Evolutionary conservation across 1,284 basidiomycete genomes (phyloP).

Genomic region (Puccinia hordei): DNA sequence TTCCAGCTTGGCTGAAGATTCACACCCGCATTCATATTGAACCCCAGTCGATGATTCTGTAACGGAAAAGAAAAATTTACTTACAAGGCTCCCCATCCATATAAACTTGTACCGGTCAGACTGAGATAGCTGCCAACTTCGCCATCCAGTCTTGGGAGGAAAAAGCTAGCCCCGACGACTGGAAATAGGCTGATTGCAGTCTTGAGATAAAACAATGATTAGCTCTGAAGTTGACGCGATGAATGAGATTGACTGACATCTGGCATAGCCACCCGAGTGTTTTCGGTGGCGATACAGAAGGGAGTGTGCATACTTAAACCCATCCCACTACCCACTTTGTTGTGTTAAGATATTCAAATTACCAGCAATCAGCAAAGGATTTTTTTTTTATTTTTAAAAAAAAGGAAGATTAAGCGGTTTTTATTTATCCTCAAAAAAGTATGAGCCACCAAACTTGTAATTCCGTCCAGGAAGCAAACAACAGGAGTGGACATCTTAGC

Average conservation of each 20-base stretch:
- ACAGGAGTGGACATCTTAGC: conserved; percentile 81
- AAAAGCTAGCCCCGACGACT: conserved; percentile 89
- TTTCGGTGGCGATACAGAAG: conserved; percentile 91
- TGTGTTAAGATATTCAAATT: conserved; percentile 34
- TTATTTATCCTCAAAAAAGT: conserved; percentile 36
- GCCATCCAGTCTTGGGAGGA: conserved; percentile 86
- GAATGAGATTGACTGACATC: conserved; percentile 63
- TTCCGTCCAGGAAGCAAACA: conserved; percentile 84
- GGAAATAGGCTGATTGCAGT: conserved; percentile 65
- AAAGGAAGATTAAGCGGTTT: conserved; percentile 10
- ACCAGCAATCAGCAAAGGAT: background rate
- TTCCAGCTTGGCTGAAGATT: conserved; percentile 72
- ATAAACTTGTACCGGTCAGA: conserved; percentile 75
- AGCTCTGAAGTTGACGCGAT: conserved; percentile 59
- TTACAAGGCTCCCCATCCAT: conserved; percentile 79
- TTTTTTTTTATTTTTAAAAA: no score
- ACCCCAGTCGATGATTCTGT: background rate
- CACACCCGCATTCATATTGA: background rate
- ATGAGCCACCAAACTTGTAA: conserved; percentile 71
- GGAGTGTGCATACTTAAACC: conserved; percentile 84
- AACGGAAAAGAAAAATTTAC: conserved; percentile 58
- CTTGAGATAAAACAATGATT: conserved; percentile 38
- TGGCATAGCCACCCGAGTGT: conserved; percentile 93
- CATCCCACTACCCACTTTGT: conserved; percentile 97
- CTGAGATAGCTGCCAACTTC: conserved; percentile 88